Evolutionary conservation across 2,329 filamentous ascomycete genomes (phyloP), one percentile per base, ranked within the genome.

Genomic region (Mollisia scopiformis): DNA sequence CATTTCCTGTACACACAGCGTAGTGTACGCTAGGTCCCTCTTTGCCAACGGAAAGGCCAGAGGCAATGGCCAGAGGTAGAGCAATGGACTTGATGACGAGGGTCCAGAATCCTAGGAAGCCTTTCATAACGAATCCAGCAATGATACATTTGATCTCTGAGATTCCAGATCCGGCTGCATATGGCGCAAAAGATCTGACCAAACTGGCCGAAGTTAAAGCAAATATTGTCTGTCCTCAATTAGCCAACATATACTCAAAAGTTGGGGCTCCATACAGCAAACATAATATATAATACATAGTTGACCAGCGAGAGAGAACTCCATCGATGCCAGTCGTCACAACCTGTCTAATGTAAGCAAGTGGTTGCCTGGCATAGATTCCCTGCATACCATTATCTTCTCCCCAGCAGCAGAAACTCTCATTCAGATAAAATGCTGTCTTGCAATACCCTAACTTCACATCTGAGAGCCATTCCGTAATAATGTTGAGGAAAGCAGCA

Each of bases 81-180:
- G 90, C 91, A 58, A 98, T 86, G 0, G 93, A 96, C 78, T 99
- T 99, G 78, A 99, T 98, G 62, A 95, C 76, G 31, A 99, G 80
- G 5, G 95, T 98, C 85, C 92, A 93, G 69, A 89, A 89, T 21
- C 94, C 93, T 16, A 99, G 83, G 72, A 99, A 99, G 0, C 93
- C 95, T 77, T 98, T 97, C 95, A 99, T 99, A 53, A 98, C 92
- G 74, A 99, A 99, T 2, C 95, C 95, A 4, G 94, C 95, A 72
- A 99, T 97, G 73, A 99, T 98, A 77, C 93, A 97, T 77, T 99
- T 99, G 82, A 99, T 99, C 79, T 99, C 95, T 13, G 93, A 97
- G 61, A 99, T 99, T 41, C 95, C 95, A 13, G 92, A 97, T 16
- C 95, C 95, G 33, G 95, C 95, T 11, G 95, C 95, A 74, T 99